Evolutionary conservation across 345 rosid species (phyloP), one percentile per base, ranked within the genome.

Genomic region (Arabis hirsuta): DNA sequence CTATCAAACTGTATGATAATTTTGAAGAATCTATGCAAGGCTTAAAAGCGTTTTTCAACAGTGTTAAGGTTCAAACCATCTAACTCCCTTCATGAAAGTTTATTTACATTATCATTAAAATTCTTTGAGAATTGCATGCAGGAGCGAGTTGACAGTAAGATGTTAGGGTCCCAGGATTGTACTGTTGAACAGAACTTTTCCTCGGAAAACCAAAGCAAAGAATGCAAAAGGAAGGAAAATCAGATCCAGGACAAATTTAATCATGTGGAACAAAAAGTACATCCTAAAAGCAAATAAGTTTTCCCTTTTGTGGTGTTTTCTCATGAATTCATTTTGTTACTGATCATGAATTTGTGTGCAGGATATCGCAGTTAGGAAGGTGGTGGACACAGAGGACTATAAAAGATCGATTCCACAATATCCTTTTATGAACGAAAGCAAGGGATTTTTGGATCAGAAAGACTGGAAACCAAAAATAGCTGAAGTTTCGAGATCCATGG

Each of bases 21-120:
- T 94, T 88, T 76, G 85, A 82, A 62, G 38, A 12, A 45, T 82
- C 97, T 6, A 68, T 91, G 52, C 87, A 90, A 69, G 90, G 77
- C 54, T 77, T 91, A 60, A 80, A 76, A 76, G 84, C 85, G 3
- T 91, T 88, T 81, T 95, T 91, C 85, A 79, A 79, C 71, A 88
- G 74, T 82, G 89, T 72, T 78, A 88, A 91, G 99, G 98, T 94
- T 59, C 39, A 47, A 50, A 69, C 41, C 34, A 36, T 69, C 34
- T 41, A 50, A 56, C 66, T 32, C 48, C 68, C 71, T 58, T 46
- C 44, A 16, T 38, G 39, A 59, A 68, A 62, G n/a, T 47, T 60
- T 39, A 4, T 76, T 29, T 46, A 27, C 58, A 53, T 67, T 4
- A 31, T 26, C 50, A 19, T 55, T 72, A 42, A 53, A 19, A 5